Evolutionary conservation across 2,329 filamentous ascomycete genomes (phyloP), one percentile per base, ranked within the genome.

Genomic region (Westerdykella sp.): DNA sequence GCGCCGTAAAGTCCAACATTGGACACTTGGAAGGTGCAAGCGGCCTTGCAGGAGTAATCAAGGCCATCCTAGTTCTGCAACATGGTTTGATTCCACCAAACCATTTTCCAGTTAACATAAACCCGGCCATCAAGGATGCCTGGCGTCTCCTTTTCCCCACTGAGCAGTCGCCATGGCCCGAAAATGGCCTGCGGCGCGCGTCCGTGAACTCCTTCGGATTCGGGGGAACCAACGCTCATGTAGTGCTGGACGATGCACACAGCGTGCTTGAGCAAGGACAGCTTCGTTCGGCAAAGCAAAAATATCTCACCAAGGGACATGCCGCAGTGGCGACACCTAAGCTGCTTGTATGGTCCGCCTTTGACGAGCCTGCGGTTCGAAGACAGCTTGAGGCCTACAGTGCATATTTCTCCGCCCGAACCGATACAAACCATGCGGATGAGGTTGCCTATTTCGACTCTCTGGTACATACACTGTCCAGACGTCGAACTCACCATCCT

Each of bases 1-100:
- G 55, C 2, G 50, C 56, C 4, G 16, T 58, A 16, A 58, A 47
- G 66, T 70, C 54, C 60, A 68, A 71, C 23, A 62, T 72, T 38
- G 69, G 70, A 5, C 70, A 72, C 46, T 57, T 65, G 2, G 67
- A 72, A 54, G 67, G 62, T 7, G 60, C 64, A 2, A 59, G 58
- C 30, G 67, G 66, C 15, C 39, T 69, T 1, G 60, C 60, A 10
- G 61, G 59, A 12, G 25, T 71, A 6, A 55, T 70, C 18, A 70
- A 70, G 31, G 60, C 64, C 5, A 54, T 62, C 0, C 46, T 73
- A n/a, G 62, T 65, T 1, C 49, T 75, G 4, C 63, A 71, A 46
- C 53, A 68, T 38, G 55, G 54, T 3, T 49, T 47, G 2, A 55
- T 69, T 12, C 66, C 65, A 2, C 46, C 53, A 1, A 60, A 66